Evolutionary conservation across 1,284 basidiomycete species (phyloP), one percentile per base, ranked within the genome.

Genomic region (Fomitopsis schrenkii): DNA sequence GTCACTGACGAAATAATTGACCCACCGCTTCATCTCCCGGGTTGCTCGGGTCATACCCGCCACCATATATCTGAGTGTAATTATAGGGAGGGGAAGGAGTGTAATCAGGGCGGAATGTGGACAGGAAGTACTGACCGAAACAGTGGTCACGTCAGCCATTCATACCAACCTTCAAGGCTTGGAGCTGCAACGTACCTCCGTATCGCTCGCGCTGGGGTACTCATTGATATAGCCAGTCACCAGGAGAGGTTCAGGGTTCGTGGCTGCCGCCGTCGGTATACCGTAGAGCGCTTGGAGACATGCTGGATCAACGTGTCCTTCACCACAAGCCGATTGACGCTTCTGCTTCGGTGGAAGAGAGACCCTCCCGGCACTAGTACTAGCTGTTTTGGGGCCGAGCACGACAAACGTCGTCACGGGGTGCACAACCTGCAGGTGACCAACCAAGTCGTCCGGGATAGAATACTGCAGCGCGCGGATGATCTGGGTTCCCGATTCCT

Each of bases 191-290:
- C 26, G 40, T 19, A 79, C 78, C 71, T 75, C 72, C 28, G 84
- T 75, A 70, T 85, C 83, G 35, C 77, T 75, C 45, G 72, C 69
- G 69, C 79, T 84, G 6, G 83, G 83, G 68, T 77, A 87, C 64
- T 85, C 75, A 5, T 79, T 70, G n/a, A 86, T 77, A 66, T 84
- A 86, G 15, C 86, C 85, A 33, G 80, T 80, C 58, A 87, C 78
- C 59, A 82, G 84, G 42, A 87, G 74, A 36, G 72, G 78, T 68
- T 84, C 86, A 38, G 68, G 67, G 1, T 77, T 75, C 4, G 80
- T 75, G 9, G 70, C 68, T 3, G 81, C 80, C 0, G 78, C 76
- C 60, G 85, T 85, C 3, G 67, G 67, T 15, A 75, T 74, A 9
- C 83, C 83, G 69, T 87, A 88, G 46, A 87, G 67, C 3, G 75